Evolutionary conservation across 2,329 filamentous ascomycete species (phyloP).

Genomic region (Fusarium torulosum): DNA sequence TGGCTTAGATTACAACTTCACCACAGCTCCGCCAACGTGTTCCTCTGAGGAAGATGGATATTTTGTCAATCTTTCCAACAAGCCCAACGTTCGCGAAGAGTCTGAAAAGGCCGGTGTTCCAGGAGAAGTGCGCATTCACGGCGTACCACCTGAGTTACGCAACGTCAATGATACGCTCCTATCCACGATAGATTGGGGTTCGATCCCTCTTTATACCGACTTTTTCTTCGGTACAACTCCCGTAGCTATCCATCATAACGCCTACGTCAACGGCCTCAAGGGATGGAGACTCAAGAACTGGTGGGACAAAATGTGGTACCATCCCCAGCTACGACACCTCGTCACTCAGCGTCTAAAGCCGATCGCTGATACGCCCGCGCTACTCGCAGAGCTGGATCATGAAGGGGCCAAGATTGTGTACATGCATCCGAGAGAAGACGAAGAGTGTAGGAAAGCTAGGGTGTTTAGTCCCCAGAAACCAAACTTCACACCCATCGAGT

Average conservation of each 20-base stretch:
- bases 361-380: constrained; percentile 4
- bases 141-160: constrained; percentile 48
- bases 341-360: constrained; percentile 45
- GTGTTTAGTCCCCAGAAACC: constrained; percentile 45
- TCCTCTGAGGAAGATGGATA: constrained; percentile 54
- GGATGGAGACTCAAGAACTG: constrained; percentile 50
- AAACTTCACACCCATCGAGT: constrained; percentile 46
- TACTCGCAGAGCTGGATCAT: constrained; percentile 35
- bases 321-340: constrained; percentile 50
- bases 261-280: constrained; percentile 52
- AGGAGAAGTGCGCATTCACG: constrained; percentile 47
- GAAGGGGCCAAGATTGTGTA: constrained; percentile 41
- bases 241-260: constrained; percentile 56
- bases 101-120: constrained; percentile 51
- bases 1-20: constrained; percentile 56
- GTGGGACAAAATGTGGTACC: constrained; percentile 56
- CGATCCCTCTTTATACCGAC: constrained; percentile 53
- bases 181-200: constrained; percentile 47
- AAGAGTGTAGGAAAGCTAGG: constrained; percentile 26
- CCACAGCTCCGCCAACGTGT: constrained; percentile 54
- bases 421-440: constrained; percentile 37
- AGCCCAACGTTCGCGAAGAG: constrained; percentile 35
- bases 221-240: constrained; percentile 54
- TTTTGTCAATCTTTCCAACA: constrained; percentile 51
- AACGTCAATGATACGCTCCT: constrained; percentile 31